Evolutionary conservation across 2,329 filamentous ascomycete genomes (phyloP), one percentile per base, ranked within the genome.

Genomic region (Phyllosticta citriasiana): DNA sequence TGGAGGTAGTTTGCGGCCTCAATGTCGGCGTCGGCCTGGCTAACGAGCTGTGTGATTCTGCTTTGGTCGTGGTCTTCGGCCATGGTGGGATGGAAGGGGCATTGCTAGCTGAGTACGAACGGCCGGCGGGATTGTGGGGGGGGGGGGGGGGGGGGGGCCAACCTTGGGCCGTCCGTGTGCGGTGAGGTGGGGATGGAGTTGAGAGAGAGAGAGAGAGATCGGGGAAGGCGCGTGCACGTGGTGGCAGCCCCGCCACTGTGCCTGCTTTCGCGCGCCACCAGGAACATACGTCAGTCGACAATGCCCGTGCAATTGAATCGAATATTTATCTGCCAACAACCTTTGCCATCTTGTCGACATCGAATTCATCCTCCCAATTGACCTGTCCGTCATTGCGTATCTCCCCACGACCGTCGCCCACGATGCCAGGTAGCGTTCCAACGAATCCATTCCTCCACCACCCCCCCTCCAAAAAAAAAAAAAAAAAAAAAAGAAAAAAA

Each of bases 1-100:
- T 73, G 69, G 53, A 70, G 68, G 53, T 77, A 66, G 51, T 76
- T 69, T 57, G 65, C 66, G 19, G 54, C 60, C 12, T 65, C 57
- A 27, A 64, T 65, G 51, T 63, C 62, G 24, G 69, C 64, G 16
- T 40, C 24, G 51, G 64, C 64, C 26, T 63, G 56, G 22, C 53
- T 33, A 55, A 53, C 35, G 55, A 64, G 64, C 30, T 64, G 40
- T 19, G 50, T 24, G 35, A 57, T 52, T 50, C 57, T 57, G 22
- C 50, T 53, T 54, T 53, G n/a, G 51, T 59, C 40, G 33, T 16
- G 10, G 33, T 40, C 33, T 53, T 55, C 58, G 59, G 59, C 55
- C 59, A 61, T 61, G 59, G 50, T 54, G 30, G 54, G 58, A 56
- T 55, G 19, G 53, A 27, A n/a, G 27, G 8, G 25, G 54, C 54